These are phyloP conservation scores for Rubia yunnanensis DNA, from an alignment of 257 asterid species.

Conservation along the genomic window DNA sequence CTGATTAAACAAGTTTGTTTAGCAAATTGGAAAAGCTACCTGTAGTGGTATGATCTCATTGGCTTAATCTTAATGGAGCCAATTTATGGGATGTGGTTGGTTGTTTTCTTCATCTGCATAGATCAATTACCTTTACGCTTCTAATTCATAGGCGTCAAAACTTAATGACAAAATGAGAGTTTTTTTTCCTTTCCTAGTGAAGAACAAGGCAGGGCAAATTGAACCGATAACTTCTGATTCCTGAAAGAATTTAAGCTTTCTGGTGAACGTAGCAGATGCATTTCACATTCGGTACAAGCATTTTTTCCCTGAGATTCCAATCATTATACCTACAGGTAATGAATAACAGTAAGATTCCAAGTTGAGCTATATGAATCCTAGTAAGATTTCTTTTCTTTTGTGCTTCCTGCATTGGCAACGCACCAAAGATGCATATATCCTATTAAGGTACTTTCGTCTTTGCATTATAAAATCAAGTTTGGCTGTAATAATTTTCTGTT, in stretches of 20 bases:
- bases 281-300: background rate
- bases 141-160: background rate
- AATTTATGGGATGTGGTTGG: conserved; percentile 2
- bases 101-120: background rate
- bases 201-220: background rate
- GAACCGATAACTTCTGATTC: background rate
- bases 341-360: background rate
- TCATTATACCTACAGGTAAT: background rate
- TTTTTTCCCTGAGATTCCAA: conserved; percentile 5
- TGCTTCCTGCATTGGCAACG: conserved; percentile 59
- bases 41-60: background rate
- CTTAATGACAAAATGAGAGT: background rate
- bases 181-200: background rate
- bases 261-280: conserved; percentile 2
- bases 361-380: background rate
- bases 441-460: background rate
- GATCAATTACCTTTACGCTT: background rate
- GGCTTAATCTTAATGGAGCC: conserved; percentile 1
- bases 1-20: conserved; percentile 8
- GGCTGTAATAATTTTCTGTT: background rate
- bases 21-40: background rate
- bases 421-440: conserved; percentile 29
- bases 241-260: background rate
- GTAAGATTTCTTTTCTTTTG: conserved; percentile 18
- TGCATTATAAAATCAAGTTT: background rate